Conservation (phyloP, 2,329 filamentous ascomycete genomes). For the Diaporthe eres region DNA sequence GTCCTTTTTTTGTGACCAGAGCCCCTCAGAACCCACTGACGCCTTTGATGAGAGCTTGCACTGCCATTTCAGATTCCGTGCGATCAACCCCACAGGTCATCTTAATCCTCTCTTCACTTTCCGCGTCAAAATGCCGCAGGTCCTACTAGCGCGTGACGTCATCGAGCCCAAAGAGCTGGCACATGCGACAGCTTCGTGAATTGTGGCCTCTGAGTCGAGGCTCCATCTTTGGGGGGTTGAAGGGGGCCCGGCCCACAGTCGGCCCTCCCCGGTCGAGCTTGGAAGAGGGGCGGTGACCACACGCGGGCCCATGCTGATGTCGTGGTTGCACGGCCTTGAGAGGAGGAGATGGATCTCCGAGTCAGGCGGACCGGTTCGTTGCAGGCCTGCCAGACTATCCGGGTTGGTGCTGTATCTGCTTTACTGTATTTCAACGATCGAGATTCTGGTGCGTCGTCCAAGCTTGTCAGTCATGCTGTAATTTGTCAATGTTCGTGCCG, state of each 20-base stretch:
- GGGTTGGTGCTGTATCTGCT: neutral
- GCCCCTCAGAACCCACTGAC: neutral
- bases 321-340: neutral
- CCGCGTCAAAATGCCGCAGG: constrained; percentile 23
- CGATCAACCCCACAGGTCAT: constrained; percentile 17
- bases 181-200: constrained; percentile 2
- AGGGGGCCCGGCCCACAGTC: neutral
- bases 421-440: neutral
- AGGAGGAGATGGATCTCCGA: neutral
- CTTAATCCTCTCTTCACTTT: constrained; percentile 11
- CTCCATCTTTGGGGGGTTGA: constrained; percentile 2
- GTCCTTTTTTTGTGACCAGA: neutral
- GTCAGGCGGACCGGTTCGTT: neutral
- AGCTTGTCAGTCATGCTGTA: neutral
- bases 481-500: neutral
- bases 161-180: constrained; percentile 17
- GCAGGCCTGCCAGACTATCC: neutral
- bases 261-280: constrained; percentile 16
- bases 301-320: constrained; percentile 6
- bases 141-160: constrained; percentile 11
- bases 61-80: neutral
- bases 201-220: constrained; percentile 9
- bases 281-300: constrained; percentile 14
- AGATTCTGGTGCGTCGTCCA: neutral
- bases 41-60: constrained; percentile 7